Evolutionary conservation across 768 basidiomycete genomes (phyloP), one percentile per base, ranked within the genome.

Genomic region (Clitopilus passeckerianus): DNA sequence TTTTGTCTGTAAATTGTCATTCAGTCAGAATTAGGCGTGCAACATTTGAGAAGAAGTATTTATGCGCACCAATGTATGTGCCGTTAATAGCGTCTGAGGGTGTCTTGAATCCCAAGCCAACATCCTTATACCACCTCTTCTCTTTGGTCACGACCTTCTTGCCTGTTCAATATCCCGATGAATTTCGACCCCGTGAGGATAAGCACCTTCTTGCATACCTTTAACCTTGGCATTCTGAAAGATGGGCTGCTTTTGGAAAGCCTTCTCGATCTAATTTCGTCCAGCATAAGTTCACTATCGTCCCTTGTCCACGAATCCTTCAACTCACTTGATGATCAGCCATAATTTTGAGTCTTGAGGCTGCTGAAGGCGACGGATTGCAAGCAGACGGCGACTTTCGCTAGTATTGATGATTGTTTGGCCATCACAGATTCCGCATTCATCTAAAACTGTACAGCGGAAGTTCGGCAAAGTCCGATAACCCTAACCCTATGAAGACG

Each of bases 61-160:
- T 24, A 56, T 12, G 81, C 93, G 63, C 73, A 95, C 93, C 94
- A 70, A 97, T 90, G 81, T 98, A 99, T 65, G 93, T 91, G 70
- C 95, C 97, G 58, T 84, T 93, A 72, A 98, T 93, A 57, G 97
- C 97, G 69, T 98, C 95, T 64, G 87, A 69, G 53, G 97, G 97
- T 27, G 95, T 98, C 85, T 98, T 95, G 81, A 92, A 97, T 52
- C 93, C 93, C 60, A 98, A 81, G 69, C 95, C 95, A 70, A 97
- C 91, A 78, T 98, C 94, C 86, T 98, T 98, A 81, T 91, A 97
- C 96, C 97, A 99, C 74, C 97, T 83, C 85, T 90, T 97, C 65
- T 93, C 90, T 84, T 89, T 97, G 66, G 94, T 93, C 56, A 89
- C 83, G 66, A 95, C 81, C 82, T 96, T 96, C 84, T 93, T 93